Conservation (phyloP, 768 basidiomycete genomes). For the Fibroporia radiculosa region DNA sequence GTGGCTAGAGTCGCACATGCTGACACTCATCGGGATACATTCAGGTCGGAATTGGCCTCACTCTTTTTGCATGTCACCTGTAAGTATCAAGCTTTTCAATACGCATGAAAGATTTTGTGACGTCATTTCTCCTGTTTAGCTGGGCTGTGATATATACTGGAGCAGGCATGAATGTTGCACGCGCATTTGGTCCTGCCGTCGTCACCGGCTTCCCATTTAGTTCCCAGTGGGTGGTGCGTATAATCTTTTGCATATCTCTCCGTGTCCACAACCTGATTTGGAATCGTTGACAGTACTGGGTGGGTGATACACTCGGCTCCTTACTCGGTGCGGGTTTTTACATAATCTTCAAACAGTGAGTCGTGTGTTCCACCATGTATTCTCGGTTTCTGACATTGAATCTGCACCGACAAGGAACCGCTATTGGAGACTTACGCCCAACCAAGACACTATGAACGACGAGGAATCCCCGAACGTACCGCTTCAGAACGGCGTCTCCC, state of each 20-base stretch:
- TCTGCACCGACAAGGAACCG: background rate
- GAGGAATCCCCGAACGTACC: slow-evolving; percentile 36
- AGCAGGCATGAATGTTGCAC: slow-evolving; percentile 61
- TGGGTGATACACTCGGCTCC: slow-evolving; percentile 62
- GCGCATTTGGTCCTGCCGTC: slow-evolving; percentile 64
- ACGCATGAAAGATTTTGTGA: background rate
- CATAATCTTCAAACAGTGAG: slow-evolving; percentile 43
- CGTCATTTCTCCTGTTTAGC: slow-evolving; percentile 22
- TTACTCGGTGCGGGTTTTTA: slow-evolving; percentile 55
- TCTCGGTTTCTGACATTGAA: background rate
- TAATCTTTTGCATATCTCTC: background rate
- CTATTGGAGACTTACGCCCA: slow-evolving; percentile 48
- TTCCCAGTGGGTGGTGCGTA: slow-evolving; percentile 56
- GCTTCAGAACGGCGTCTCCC: slow-evolving; percentile 6
- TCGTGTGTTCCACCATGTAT: slow-evolving; percentile 1
- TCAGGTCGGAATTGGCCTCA: slow-evolving; percentile 58
- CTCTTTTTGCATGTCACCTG: slow-evolving; percentile 57
- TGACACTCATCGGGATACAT: background rate
- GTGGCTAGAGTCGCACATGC: background rate
- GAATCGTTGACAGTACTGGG: slow-evolving; percentile 45
- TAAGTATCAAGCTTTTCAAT: slow-evolving; percentile 21
- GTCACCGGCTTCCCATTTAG: slow-evolving; percentile 47
- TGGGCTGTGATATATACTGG: slow-evolving; percentile 59
- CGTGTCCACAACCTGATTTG: background rate
- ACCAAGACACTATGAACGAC: slow-evolving; percentile 35